A percentile compares a stretch with the other conserved stretches of the same genome.
Evolutionary conservation across 371 early-diverging fungal species (phyloP).

Genomic region (Lichtheimia ornata): DNA sequence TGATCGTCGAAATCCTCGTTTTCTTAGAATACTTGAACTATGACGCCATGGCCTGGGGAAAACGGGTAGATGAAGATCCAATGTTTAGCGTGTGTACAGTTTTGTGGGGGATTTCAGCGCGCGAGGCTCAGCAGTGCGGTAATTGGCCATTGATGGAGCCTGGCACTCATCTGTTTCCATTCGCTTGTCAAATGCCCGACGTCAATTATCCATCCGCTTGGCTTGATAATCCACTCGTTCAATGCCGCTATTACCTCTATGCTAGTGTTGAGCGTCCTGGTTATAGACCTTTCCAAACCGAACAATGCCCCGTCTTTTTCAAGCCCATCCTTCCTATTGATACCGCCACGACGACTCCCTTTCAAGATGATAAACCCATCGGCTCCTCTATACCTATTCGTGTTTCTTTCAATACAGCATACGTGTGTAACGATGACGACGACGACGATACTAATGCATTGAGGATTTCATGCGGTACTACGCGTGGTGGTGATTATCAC

Average conservation of each 20-base stretch:
- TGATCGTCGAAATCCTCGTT: too few species aligned
- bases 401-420: background rate
- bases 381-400: slow-evolving; percentile 1
- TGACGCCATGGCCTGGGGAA: slow-evolving; percentile 23
- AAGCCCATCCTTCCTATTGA: slow-evolving; percentile 18
- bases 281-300: slow-evolving; percentile 18
- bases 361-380: background rate
- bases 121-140: background rate
- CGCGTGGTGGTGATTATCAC: background rate
- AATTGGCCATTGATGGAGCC: slow-evolving; percentile 36
- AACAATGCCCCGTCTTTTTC: slow-evolving; percentile 29
- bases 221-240: slow-evolving; percentile 25
- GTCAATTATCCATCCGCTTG: slow-evolving; percentile 40
- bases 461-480: background rate
- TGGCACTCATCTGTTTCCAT: slow-evolving; percentile 37
- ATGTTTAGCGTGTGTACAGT: slow-evolving; percentile 35
- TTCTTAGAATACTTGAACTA: slow-evolving; percentile 27
- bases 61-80: slow-evolving; percentile 20
- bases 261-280: slow-evolving; percentile 32
- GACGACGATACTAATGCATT: too few species aligned
- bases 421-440: background rate
- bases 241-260: slow-evolving; percentile 24
- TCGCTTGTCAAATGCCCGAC: slow-evolving; percentile 38
- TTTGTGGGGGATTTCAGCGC: slow-evolving; percentile 25
- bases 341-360: background rate